Conservation (phyloP, 2,329 filamentous ascomycete genomes). For the Penicillium sp. region DNA sequence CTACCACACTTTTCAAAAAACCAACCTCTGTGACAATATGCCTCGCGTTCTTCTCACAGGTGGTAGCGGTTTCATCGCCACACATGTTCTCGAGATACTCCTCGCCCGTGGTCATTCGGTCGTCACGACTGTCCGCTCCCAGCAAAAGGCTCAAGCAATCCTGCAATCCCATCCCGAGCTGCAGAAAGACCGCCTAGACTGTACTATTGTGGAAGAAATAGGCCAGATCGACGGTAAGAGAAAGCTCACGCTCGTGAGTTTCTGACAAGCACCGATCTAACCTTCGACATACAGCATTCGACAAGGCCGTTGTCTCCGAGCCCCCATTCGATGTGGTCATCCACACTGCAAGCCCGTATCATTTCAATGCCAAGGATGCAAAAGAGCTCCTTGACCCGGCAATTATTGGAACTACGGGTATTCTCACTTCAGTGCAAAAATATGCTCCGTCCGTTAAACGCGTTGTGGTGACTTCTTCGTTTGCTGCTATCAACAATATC, state of each 20-base stretch:
- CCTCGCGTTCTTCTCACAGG: constrained; percentile 32
- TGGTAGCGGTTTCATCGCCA: constrained; percentile 62
- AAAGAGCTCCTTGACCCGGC: constrained; percentile 43
- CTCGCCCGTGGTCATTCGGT: constrained; percentile 57
- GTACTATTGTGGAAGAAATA: constrained; percentile 69
- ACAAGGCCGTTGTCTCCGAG: constrained; percentile 57
- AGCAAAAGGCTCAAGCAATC: constrained; percentile 55
- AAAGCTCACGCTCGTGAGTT: background rate
- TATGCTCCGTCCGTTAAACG: constrained; percentile 64
- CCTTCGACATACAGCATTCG: constrained; percentile 60
- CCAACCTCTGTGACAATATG: background rate
- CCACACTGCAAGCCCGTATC: constrained; percentile 71
- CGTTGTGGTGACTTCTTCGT: constrained; percentile 67
- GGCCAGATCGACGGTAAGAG: constrained; percentile 41
- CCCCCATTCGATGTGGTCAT: constrained; percentile 69
- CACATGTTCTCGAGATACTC: constrained; percentile 58
- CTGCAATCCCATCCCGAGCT: constrained; percentile 40
- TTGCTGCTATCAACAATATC: constrained; percentile 59
- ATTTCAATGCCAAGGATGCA: constrained; percentile 57
- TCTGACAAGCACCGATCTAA: background rate
- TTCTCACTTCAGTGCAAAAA: constrained; percentile 59
- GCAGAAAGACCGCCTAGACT: constrained; percentile 56
- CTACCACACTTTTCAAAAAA: background rate
- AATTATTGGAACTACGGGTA: constrained; percentile 59
- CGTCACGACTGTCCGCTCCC: constrained; percentile 60